Percentiles rank a stretch among this genome's conserved stretches.
Evolutionary conservation across 352 stramenopile genomes (phyloP).

Genomic region (Phytophthora europaea): DNA sequence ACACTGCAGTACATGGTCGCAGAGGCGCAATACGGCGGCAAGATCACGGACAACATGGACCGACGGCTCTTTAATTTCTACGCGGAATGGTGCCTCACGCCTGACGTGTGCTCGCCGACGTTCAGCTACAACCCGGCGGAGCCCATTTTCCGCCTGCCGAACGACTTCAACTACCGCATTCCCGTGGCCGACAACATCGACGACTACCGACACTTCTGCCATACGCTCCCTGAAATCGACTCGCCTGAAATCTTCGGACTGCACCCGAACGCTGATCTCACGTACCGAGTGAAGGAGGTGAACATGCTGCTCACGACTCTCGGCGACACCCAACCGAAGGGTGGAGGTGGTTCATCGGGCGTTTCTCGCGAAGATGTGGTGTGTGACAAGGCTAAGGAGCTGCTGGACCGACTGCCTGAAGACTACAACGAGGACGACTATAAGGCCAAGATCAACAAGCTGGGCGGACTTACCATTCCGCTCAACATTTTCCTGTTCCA

Average conservation of each 20-base stretch:
- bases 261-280: constrained; percentile 99
- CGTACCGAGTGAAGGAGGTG: constrained; percentile 98
- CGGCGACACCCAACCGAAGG: constrained; percentile 97
- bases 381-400: constrained; percentile 96
- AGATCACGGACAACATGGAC: constrained; percentile 99
- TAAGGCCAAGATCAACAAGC: constrained; percentile 97
- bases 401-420: constrained; percentile 95
- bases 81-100: constrained; percentile 96
- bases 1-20: constrained; percentile 99
- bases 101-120: constrained; percentile 75
- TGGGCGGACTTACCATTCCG: constrained; percentile 96
- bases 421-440: constrained; percentile 99
- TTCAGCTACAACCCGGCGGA: constrained; percentile 97
- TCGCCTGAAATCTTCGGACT: constrained; percentile 99
- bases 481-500: constrained; percentile 99
- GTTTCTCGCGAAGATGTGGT: constrained; percentile 97
- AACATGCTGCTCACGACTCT: constrained; percentile 96
- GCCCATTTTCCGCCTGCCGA: constrained; percentile 97
- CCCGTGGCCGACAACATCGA: constrained; percentile 93
- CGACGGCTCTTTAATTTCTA: constrained; percentile 98
- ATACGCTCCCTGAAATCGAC: constrained; percentile 97
- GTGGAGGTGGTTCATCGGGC: constrained; percentile 87
- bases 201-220: constrained; percentile 96
- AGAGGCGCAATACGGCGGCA: constrained; percentile 99
- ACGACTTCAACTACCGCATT: constrained; percentile 98